Conservation (phyloP, 768 basidiomycete genomes). For the Macrocybe gigantea region DNA sequence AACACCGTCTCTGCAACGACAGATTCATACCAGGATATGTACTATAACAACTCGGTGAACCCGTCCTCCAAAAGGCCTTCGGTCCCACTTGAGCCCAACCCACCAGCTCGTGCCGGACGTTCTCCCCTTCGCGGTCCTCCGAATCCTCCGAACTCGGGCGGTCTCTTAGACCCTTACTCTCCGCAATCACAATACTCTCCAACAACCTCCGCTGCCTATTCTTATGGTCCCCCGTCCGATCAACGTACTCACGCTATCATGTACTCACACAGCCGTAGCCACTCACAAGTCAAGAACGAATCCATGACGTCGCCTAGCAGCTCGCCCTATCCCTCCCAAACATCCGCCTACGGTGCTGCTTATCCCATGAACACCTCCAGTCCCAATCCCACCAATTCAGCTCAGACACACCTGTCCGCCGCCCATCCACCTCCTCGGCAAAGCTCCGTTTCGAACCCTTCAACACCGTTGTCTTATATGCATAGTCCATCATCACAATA, state of each 20-base stretch:
- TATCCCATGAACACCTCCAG: conserved; percentile 65
- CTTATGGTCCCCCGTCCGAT: conserved; percentile 40
- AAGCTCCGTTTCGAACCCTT: conserved; percentile 60
- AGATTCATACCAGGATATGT: conserved; percentile 57
- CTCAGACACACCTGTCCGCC: conserved; percentile 45
- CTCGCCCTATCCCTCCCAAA: conserved; percentile 55
- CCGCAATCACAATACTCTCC: conserved; percentile 67
- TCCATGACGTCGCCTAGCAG: conserved; percentile 40
- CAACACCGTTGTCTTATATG: conserved; percentile 66
- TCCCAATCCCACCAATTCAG: conserved; percentile 49
- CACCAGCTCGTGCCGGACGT: conserved; percentile 43
- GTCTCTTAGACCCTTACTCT: conserved; percentile 67
- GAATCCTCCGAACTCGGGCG: conserved; percentile 37
- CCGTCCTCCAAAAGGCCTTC: conserved; percentile 53
- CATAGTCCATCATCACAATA: conserved; percentile 50
- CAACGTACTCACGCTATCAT: conserved; percentile 31
- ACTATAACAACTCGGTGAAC: conserved; percentile 45
- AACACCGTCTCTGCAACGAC: conserved; percentile 29
- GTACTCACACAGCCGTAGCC: conserved; percentile 51
- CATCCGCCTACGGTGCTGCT: conserved; percentile 28
- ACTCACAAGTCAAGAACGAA: conserved; percentile 54
- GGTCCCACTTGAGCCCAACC: conserved; percentile 45
- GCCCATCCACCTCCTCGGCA: conserved; percentile 40
- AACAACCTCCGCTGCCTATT: conserved; percentile 39
- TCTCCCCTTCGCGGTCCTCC: conserved; percentile 55